phyloP scores from a whole-genome alignment of 169 alveolate genomes.

The Perkinsus marinus region DNA sequence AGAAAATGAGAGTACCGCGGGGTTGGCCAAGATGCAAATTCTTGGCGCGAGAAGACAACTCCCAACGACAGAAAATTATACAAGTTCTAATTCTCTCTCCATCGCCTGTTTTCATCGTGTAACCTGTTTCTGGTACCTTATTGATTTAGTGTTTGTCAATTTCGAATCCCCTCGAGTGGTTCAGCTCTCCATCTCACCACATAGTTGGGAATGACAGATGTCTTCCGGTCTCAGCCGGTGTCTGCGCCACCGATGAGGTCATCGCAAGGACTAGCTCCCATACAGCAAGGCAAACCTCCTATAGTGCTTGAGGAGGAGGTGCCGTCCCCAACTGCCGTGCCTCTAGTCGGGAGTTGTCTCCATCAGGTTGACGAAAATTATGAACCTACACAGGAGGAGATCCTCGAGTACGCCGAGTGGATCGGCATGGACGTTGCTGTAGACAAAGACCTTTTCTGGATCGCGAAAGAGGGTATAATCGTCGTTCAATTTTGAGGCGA shows the following conservation, averaged over 20 bases:
- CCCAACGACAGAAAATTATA: not conserved
- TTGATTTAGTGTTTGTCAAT: not conserved
- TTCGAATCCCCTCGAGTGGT: not conserved
- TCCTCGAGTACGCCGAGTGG: constrained; percentile 64
- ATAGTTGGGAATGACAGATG: not conserved
- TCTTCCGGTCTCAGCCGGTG: not conserved
- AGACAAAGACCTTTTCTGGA: constrained; percentile 47
- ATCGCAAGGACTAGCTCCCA: not conserved
- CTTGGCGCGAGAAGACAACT: not conserved
- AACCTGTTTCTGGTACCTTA: not conserved
- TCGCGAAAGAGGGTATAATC: constrained; percentile 46
- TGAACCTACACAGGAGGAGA: constrained; percentile 62
- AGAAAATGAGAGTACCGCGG: too few species aligned
- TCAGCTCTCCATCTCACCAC: not conserved
- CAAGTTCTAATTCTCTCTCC: not conserved
- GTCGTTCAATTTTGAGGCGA: too few species aligned
- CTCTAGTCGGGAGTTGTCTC: not conserved
- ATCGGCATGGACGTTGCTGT: constrained; percentile 62
- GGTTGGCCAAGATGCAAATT: not conserved
- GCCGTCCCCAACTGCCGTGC: not conserved
- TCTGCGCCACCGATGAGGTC: not conserved
- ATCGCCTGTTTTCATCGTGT: not conserved
- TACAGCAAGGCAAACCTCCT: not conserved
- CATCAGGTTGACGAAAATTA: constrained; percentile 69
- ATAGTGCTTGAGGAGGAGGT: not conserved